These are phyloP conservation scores for Exophiala spinifera DNA, from an alignment of 2,329 filamentous ascomycete genomes.

Conservation along the genomic window DNA sequence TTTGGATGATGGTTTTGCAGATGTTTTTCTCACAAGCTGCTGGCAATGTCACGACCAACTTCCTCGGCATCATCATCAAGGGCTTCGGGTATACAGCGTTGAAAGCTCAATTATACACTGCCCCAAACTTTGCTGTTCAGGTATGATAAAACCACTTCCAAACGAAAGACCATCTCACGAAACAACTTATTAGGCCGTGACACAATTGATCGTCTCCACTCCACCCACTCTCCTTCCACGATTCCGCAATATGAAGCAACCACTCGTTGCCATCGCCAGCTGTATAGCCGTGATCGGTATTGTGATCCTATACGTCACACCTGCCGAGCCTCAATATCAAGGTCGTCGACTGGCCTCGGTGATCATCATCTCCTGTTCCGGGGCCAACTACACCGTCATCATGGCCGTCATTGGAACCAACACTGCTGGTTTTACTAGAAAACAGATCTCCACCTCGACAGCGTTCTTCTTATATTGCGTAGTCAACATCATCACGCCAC, in stretches of 20 bases:
- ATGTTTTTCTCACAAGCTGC: slow-evolving; percentile 14
- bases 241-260: slow-evolving; percentile 10
- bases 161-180: too few relatives aligned
- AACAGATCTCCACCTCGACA: slow-evolving; percentile 17
- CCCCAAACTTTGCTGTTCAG: slow-evolving; percentile 10
- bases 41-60: slow-evolving; percentile 12
- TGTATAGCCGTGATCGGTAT: slow-evolving; percentile 6
- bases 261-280: slow-evolving; percentile 1
- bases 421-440: slow-evolving; percentile 27
- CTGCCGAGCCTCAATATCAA: slow-evolving; percentile 5
- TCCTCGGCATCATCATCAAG: slow-evolving; percentile 13
- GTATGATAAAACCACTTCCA: background rate
- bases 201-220: slow-evolving; percentile 2
- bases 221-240: slow-evolving; percentile 3
- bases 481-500: slow-evolving; percentile 34
- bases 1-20: slow-evolving; percentile 55
- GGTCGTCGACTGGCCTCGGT: slow-evolving; percentile 2
- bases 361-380: slow-evolving; percentile 10
- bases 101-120: slow-evolving; percentile 10
- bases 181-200: background rate
- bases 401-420: slow-evolving; percentile 17
- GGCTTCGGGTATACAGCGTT: slow-evolving; percentile 12
- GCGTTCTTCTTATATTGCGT: slow-evolving; percentile 26
- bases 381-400: slow-evolving; percentile 8
- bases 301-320: slow-evolving; percentile 9